Base-by-base conservation (phyloP, 768 basidiomycete genomes). In the Fomitopsis serialis region DNA sequence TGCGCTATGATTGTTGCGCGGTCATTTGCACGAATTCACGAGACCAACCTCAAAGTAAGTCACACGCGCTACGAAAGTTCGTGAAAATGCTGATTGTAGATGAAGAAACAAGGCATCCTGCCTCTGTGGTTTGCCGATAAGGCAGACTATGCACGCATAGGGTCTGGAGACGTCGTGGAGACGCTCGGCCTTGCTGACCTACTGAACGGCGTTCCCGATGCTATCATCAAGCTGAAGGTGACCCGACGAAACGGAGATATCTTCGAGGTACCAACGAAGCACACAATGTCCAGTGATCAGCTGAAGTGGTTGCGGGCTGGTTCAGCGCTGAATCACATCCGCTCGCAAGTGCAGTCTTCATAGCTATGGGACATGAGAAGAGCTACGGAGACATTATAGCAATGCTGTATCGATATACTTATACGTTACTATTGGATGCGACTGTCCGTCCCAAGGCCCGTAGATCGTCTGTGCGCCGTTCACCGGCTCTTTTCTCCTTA, bases 1-100 rank as follows among this genome's bases (percentile, higher is more conserved):
- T 93, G 92, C 63, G 81, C 79, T 5, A 74, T 93, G 75, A 94
- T 98, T 61, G 68, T 97, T 53, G 93, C 93, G 0, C 78, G 93
- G 21, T 98, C 94, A 1, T 98, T 99, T 63, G 97, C 97, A 59
- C 87, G 97, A 48, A 99, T 99, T 48, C 97, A 99, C 66, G 97
- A 98, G 74, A 96, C 95, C 6, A 98, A 98, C 69, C 72, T 98
- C 54, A 97, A 97, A 76, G 92, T 89, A 57, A 36, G 77, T 50
- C n/a, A n/a, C n/a, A 8, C 5, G 42, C 10, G 40, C 11, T 7
- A 27, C 25, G 32, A 5, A 42, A 40, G 3, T 19, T 2, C n/a
- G 11, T 27, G n/a, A 15, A 52, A 35, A 17, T 29, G 22, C 42
- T 42, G 23, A 45, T 54, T 58, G 40, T 36, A 25, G 43, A 21